Evolutionary conservation across 2,329 filamentous ascomycete species (phyloP).

Genomic region (Claviceps monticola): DNA sequence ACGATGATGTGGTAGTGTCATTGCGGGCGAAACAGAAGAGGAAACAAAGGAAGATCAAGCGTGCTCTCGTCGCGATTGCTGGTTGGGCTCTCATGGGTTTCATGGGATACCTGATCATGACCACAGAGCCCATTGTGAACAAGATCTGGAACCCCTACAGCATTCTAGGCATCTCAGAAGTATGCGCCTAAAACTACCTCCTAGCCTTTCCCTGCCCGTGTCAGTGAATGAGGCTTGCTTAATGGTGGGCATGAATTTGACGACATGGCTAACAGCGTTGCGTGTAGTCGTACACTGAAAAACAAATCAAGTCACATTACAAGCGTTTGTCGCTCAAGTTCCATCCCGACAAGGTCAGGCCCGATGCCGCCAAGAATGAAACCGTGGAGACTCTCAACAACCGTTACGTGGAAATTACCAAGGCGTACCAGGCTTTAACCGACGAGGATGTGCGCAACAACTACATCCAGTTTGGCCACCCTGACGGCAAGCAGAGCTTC

Average conservation of each 20-base stretch:
- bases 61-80: conserved; percentile 57
- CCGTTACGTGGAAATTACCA: conserved; percentile 86
- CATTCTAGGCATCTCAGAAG: conserved; percentile 74
- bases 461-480: conserved; percentile 89
- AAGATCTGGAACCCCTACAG: conserved; percentile 97
- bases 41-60: conserved; percentile 78
- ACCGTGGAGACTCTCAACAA: conserved; percentile 75
- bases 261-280: conserved; percentile 12
- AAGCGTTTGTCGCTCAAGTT: conserved; percentile 71
- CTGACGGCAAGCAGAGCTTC: conserved; percentile 94
- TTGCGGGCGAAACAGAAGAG: conserved; percentile 80
- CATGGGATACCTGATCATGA: conserved; percentile 83
- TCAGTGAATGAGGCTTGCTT: background rate
- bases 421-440: conserved; percentile 94
- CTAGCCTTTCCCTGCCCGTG: background rate
- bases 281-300: conserved; percentile 64
- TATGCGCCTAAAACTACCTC: conserved; percentile 18
- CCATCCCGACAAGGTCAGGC: conserved; percentile 86
- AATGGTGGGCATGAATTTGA: conserved; percentile 8
- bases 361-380: conserved; percentile 76
- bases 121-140: conserved; percentile 54
- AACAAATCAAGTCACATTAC: conserved; percentile 85
- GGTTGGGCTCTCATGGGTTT: conserved; percentile 77
- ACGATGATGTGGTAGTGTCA: conserved; percentile 70
- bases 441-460: conserved; percentile 97